phyloP scores from a whole-genome alignment of 176 grass and related monocot species.

The Puya raimondii region DNA sequence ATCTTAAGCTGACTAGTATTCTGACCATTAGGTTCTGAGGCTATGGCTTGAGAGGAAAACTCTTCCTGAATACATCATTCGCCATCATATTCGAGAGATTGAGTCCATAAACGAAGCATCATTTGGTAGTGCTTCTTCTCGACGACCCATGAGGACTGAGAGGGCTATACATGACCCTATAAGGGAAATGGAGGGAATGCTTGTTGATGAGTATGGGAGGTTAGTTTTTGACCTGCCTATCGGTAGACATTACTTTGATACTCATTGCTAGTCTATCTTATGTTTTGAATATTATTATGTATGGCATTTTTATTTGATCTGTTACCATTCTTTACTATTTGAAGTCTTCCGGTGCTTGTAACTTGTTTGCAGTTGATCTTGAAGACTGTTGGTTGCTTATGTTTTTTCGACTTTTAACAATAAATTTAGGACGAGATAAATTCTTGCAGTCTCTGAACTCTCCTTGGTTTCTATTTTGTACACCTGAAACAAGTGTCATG shows the following conservation, averaged over 20 bases:
- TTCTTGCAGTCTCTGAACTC: too few relatives aligned
- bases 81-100: constrained; percentile 85
- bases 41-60: constrained; percentile 95
- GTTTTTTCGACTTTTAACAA: too few relatives aligned
- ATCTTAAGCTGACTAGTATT: background rate
- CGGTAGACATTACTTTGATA: background rate
- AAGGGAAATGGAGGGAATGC: constrained; percentile 82
- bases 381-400: too few relatives aligned
- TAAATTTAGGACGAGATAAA: too few relatives aligned
- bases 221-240: constrained; percentile 16
- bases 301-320: too few relatives aligned
- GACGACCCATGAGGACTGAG: constrained; percentile 58
- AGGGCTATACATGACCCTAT: constrained; percentile 93
- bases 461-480: too few relatives aligned
- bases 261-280: background rate
- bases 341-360: too few relatives aligned
- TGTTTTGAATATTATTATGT: background rate
- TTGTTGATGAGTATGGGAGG: constrained; percentile 99
- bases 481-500: too few relatives aligned
- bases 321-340: too few relatives aligned
- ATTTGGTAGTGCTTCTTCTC: constrained; percentile 51
- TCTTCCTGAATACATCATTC: constrained; percentile 76
- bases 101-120: constrained; percentile 68
- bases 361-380: too few relatives aligned
- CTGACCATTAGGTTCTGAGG: constrained; percentile 71